Evolutionary conservation across 257 asterid species (phyloP).

Genomic region (Penstemon eatonii): DNA sequence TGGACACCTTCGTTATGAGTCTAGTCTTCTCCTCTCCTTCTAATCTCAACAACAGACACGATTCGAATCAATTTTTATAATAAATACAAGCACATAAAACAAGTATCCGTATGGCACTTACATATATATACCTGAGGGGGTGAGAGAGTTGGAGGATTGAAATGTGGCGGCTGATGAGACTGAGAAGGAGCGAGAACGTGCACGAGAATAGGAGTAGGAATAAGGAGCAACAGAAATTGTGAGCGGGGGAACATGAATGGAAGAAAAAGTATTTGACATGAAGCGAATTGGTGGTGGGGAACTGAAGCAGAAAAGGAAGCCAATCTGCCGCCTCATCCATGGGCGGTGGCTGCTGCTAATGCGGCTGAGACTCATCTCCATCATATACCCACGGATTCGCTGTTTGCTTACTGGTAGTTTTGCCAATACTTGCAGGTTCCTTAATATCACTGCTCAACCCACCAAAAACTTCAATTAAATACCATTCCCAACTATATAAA

Average conservation of each 20-base stretch:
- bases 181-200: slow-evolving; percentile 34
- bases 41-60: slow-evolving; percentile 7
- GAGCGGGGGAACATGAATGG: slow-evolving; percentile 22
- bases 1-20: slow-evolving; percentile 43
- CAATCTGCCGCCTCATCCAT: slow-evolving; percentile 44
- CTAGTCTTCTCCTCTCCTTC: slow-evolving; percentile 37
- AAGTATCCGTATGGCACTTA: neutral
- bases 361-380: slow-evolving; percentile 41
- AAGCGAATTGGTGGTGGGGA: neutral
- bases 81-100: neutral
- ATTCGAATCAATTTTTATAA: neutral
- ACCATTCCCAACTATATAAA: no score
- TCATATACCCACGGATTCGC: no score
- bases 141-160: slow-evolving; percentile 27
- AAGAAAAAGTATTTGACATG: slow-evolving; percentile 14
- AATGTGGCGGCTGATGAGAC: slow-evolving; percentile 29
- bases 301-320: slow-evolving; percentile 25
- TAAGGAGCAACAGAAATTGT: slow-evolving; percentile 10
- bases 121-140: slow-evolving; percentile 21
- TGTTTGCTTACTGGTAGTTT: no score
- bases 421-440: no score
- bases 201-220: slow-evolving; percentile 13
- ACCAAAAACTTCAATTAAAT: neutral
- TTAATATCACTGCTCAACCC: slow-evolving; percentile 1
- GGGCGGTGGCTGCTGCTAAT: slow-evolving; percentile 29